phyloP scores from a whole-genome alignment of 345 rosid species.

The Linum tenue region DNA sequence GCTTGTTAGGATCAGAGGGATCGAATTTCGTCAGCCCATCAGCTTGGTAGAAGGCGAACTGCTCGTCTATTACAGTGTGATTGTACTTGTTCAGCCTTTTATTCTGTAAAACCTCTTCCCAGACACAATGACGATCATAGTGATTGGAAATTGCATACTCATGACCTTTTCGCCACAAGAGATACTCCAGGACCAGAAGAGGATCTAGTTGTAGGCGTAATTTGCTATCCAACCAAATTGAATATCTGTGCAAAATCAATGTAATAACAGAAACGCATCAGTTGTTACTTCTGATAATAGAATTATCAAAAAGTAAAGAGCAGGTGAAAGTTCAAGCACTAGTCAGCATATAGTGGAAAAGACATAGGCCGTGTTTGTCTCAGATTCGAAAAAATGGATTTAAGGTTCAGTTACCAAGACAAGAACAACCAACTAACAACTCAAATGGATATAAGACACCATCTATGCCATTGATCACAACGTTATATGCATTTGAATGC shows the following conservation, averaged over 20 bases:
- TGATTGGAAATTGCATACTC: slow-evolving; percentile 95
- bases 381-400: too few relatives aligned
- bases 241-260: slow-evolving; percentile 48
- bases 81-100: slow-evolving; percentile 91
- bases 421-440: too few relatives aligned
- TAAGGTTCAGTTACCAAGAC: too few relatives aligned
- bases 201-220: slow-evolving; percentile 88
- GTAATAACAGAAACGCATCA: too few relatives aligned
- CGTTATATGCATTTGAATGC: too few relatives aligned
- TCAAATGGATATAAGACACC: too few relatives aligned
- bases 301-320: too few relatives aligned
- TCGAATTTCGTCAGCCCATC: slow-evolving; percentile 80
- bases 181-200: slow-evolving; percentile 67
- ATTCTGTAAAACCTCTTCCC: slow-evolving; percentile 97
- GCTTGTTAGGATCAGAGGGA: slow-evolving; percentile 69
- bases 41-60: slow-evolving; percentile 69
- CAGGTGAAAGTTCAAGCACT: too few relatives aligned
- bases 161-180: slow-evolving; percentile 87
- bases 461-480: too few relatives aligned
- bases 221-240: slow-evolving; percentile 98
- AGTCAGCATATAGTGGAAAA: too few relatives aligned
- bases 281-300: too few relatives aligned
- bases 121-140: slow-evolving; percentile 85
- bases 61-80: slow-evolving; percentile 73
- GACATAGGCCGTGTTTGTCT: too few relatives aligned